Percentiles rank a stretch among this genome's conserved stretches.
Conservation (phyloP, 2,329 filamentous ascomycete genomes). For the Daldinia sp. region DNA sequence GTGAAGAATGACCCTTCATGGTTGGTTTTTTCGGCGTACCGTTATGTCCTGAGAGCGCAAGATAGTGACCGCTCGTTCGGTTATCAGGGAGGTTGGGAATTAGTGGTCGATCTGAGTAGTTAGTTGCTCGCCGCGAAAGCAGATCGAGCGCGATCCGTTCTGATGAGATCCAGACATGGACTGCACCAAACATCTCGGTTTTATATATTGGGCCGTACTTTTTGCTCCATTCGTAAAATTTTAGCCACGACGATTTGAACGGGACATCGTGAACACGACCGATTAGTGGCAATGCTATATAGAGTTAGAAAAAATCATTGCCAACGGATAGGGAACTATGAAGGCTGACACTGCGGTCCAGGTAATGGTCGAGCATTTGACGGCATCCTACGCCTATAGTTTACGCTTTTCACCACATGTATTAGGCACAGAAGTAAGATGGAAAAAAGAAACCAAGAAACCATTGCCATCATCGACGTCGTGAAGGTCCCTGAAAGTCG, state of each 20-base stretch:
- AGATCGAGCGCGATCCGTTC: conserved; percentile 56
- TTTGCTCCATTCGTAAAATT: conserved; percentile 58
- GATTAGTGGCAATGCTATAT: conserved; percentile 52
- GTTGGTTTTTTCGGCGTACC: conserved; percentile 44
- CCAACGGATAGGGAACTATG: not conserved
- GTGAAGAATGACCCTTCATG: not conserved
- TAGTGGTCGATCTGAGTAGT: conserved; percentile 58
- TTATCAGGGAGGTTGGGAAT: conserved; percentile 59
- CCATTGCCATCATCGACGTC: conserved; percentile 42
- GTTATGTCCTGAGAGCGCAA: conserved; percentile 55
- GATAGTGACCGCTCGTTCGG: conserved; percentile 56
- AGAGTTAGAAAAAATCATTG: conserved; percentile 17
- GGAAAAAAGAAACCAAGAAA: conserved; percentile 31
- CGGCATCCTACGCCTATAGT: conserved; percentile 38
- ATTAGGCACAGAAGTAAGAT: conserved; percentile 31
- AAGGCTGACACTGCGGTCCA: conserved; percentile 43
- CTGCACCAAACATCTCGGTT: conserved; percentile 55
- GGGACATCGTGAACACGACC: conserved; percentile 58
- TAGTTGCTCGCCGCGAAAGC: conserved; percentile 51
- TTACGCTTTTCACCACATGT: conserved; percentile 11
- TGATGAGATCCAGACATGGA: conserved; percentile 59
- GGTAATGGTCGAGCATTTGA: conserved; percentile 40
- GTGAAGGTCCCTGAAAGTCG: conserved; percentile 54
- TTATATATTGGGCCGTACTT: conserved; percentile 58
- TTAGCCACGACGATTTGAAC: conserved; percentile 53